Evolutionary conservation across 75 land plant genomes (phyloP).

Genomic region (Selaginella tamariscina): DNA sequence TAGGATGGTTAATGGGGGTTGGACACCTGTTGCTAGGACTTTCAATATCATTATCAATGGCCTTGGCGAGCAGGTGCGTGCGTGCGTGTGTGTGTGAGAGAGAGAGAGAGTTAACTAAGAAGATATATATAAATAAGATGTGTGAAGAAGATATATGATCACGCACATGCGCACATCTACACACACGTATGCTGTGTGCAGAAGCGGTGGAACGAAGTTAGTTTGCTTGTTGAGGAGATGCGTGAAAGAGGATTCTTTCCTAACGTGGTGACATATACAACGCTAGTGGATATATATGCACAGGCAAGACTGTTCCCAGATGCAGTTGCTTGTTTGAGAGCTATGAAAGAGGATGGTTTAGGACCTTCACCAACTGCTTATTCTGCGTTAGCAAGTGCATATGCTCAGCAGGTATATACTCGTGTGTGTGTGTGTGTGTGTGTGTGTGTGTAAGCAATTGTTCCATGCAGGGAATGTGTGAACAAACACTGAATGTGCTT

Average conservation of each 20-base stretch:
- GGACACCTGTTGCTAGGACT: constrained; percentile 47
- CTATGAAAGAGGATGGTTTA: constrained; percentile 58
- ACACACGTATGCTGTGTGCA: no score
- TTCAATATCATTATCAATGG: constrained; percentile 81
- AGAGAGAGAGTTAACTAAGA: no score
- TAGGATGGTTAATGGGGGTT: constrained; percentile 60
- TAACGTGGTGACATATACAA: constrained; percentile 76
- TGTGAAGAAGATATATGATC: no score
- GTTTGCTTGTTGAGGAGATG: constrained; percentile 49
- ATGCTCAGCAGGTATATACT: constrained; percentile 93
- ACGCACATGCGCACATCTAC: no score
- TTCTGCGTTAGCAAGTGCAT: constrained; percentile 88
- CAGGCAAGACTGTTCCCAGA: constrained; percentile 69
- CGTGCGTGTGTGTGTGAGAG: no score
- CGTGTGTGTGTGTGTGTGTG: no score
- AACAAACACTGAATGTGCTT: constrained; percentile 75
- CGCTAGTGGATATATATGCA: constrained; percentile 79
- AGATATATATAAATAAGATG: no score
- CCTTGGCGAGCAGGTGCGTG: constrained; percentile 58
- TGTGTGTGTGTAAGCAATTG: constrained; percentile 85
- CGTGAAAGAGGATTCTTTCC: constrained; percentile 56
- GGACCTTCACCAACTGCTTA: constrained; percentile 77
- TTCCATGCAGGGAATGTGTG: constrained; percentile 91
- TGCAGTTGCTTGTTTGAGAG: constrained; percentile 68
- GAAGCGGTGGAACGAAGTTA: constrained; percentile 53